phyloP scores from a whole-genome alignment of 2,329 filamentous ascomycete species.

The Aspergillus proliferans region DNA sequence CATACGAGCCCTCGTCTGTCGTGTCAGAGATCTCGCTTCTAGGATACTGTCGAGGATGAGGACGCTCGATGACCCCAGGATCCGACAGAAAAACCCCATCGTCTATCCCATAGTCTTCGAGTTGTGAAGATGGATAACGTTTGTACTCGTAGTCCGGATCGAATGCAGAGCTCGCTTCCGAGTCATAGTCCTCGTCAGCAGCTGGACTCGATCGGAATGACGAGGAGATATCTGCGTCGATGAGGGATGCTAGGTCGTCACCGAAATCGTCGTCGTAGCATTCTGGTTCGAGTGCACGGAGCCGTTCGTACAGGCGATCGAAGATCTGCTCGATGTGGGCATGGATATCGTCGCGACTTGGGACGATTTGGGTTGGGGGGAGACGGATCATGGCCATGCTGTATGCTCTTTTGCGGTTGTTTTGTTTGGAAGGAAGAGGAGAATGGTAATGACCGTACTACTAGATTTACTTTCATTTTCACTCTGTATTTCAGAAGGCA shows the following conservation, averaged over 20 bases:
- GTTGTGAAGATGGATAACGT: background rate
- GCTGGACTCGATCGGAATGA: background rate
- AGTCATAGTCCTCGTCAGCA: background rate
- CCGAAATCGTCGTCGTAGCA: slow-evolving; percentile 2
- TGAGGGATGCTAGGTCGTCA: background rate
- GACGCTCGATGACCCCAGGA: no score
- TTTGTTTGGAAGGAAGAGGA: no score
- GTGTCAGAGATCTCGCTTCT: no score
- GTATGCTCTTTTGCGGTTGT: background rate
- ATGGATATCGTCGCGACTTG: slow-evolving; percentile 28
- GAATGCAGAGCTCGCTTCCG: background rate
- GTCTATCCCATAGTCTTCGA: no score
- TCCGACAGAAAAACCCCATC: no score
- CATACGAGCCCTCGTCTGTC: no score
- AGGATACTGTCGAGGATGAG: no score
- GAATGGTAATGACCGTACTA: no score
- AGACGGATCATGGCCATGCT: slow-evolving; percentile 27
- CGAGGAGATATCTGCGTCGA: background rate
- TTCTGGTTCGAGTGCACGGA: background rate
- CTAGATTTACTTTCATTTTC: no score
- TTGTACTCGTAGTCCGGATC: background rate
- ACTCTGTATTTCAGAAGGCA: no score
- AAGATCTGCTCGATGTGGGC: slow-evolving; percentile 21
- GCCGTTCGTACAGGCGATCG: slow-evolving; percentile 1
- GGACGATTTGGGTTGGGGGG: slow-evolving; percentile 25